Conservation (phyloP, 192 early-diverging fungal genomes). For the Backusella tarrabulga region DNA sequence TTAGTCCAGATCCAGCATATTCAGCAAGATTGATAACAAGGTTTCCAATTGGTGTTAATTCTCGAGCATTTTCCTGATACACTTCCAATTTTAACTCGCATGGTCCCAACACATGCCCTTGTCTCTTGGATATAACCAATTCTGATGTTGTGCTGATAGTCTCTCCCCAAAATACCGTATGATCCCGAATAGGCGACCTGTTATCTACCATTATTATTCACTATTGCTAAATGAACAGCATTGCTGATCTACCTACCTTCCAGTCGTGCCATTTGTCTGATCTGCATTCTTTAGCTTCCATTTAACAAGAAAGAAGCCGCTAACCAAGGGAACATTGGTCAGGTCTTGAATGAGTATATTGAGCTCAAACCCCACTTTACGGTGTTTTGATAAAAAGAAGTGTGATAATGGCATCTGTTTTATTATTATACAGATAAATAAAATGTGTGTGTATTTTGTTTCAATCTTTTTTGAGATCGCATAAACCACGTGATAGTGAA, state of each 20-base stretch:
- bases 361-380: conserved; percentile 69
- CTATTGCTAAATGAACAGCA: neutral
- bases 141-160: conserved; percentile 48
- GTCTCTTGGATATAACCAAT: conserved; percentile 60
- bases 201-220: neutral
- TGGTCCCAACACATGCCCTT: conserved; percentile 65
- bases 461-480: neutral
- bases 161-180: conserved; percentile 63
- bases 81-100: conserved; percentile 73
- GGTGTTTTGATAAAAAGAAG: conserved; percentile 67
- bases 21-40: conserved; percentile 78
- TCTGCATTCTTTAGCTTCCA: conserved; percentile 62
- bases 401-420: conserved; percentile 43
- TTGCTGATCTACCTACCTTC: conserved; percentile 17
- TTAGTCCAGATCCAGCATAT: conserved; percentile 55
- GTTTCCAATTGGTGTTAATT: conserved; percentile 59
- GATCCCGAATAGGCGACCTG: conserved; percentile 27
- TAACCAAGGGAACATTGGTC: conserved; percentile 77
- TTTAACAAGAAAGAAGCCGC: conserved; percentile 78
- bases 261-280: conserved; percentile 32
- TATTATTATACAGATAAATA: neutral
- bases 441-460: neutral
- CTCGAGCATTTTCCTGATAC: conserved; percentile 55
- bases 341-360: conserved; percentile 69
- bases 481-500: neutral